These are phyloP conservation scores for Fragilaria radians DNA, from an alignment of 108 stramenopile genomes.

Conservation along the genomic window DNA sequence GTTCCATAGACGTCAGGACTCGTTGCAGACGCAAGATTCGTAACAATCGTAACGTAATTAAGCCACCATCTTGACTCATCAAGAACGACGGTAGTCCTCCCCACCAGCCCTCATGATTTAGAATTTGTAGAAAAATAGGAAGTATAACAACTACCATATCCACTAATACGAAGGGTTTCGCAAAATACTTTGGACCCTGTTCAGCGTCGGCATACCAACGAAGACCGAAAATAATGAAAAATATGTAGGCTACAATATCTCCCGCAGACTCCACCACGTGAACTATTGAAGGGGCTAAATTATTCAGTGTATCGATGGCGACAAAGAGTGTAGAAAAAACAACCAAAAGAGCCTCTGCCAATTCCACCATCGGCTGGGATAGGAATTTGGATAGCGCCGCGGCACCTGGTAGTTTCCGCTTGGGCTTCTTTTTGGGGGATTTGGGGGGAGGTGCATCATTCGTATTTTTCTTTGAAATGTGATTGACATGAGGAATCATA, in stretches of 20 bases:
- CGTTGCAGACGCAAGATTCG: slow-evolving; percentile 68
- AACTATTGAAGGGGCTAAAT: neutral
- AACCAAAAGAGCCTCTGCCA: neutral
- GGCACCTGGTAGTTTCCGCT: neutral
- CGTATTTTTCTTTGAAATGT: too few species aligned
- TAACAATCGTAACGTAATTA: slow-evolving; percentile 57
- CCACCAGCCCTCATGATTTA: neutral
- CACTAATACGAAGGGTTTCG: slow-evolving; percentile 40
- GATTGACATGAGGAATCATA: too few species aligned
- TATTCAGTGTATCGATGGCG: neutral
- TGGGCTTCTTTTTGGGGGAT: too few species aligned
- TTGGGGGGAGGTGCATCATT: too few species aligned
- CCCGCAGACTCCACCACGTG: neutral
- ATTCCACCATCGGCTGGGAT: neutral
- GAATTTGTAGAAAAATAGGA: slow-evolving; percentile 10
- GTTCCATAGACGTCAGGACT: slow-evolving; percentile 48
- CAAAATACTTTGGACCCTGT: slow-evolving; percentile 22
- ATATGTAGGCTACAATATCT: slow-evolving; percentile 31
- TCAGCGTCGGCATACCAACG: slow-evolving; percentile 40
- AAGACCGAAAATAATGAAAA: slow-evolving; percentile 48
- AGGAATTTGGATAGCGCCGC: neutral
- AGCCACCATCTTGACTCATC: slow-evolving; percentile 13
- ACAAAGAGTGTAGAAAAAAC: neutral
- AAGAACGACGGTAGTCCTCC: slow-evolving; percentile 11
- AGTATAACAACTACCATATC: slow-evolving; percentile 45